phyloP scores from a whole-genome alignment of 1,284 basidiomycete species.

The Leccinum olivaceoglutinosum region DNA sequence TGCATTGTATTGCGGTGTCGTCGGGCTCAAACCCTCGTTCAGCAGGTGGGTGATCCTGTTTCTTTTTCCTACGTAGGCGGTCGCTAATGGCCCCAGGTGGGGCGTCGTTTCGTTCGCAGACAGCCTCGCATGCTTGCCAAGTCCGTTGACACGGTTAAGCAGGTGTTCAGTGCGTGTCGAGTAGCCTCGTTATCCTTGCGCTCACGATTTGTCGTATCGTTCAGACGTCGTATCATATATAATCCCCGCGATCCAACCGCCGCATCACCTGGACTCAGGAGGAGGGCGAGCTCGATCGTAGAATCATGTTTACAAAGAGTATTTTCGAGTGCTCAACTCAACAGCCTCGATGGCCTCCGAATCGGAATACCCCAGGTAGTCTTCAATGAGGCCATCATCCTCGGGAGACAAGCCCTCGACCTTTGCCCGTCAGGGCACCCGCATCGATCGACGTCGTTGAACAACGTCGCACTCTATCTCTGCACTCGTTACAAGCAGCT shows the following conservation, averaged over 20 bases:
- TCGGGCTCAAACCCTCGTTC: constrained; percentile 93
- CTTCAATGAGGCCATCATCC: background rate
- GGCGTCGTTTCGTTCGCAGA: constrained; percentile 93
- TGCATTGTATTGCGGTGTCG: constrained; percentile 89
- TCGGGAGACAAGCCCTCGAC: too few relatives aligned
- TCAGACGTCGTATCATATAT: constrained; percentile 60
- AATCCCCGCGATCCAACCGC: constrained; percentile 83
- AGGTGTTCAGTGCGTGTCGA: constrained; percentile 53
- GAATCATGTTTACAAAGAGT: constrained; percentile 17
- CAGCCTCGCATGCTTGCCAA: constrained; percentile 75
- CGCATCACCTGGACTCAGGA: constrained; percentile 41
- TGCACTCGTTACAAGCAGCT: too few relatives aligned
- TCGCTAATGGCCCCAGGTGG: constrained; percentile 48
- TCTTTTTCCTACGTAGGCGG: constrained; percentile 1
- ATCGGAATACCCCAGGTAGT: constrained; percentile 58
- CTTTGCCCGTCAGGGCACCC: too few relatives aligned
- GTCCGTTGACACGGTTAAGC: constrained; percentile 43
- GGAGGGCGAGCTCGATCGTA: constrained; percentile 16
- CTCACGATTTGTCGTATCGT: constrained; percentile 1
- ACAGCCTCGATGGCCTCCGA: constrained; percentile 37
- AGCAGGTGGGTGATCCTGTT: constrained; percentile 55
- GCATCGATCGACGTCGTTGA: too few relatives aligned
- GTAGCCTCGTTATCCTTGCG: background rate
- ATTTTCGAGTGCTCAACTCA: constrained; percentile 7
- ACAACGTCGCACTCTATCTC: too few relatives aligned